Conservation (phyloP, 495 filamentous ascomycete species). For the Podospora conica region DNA sequence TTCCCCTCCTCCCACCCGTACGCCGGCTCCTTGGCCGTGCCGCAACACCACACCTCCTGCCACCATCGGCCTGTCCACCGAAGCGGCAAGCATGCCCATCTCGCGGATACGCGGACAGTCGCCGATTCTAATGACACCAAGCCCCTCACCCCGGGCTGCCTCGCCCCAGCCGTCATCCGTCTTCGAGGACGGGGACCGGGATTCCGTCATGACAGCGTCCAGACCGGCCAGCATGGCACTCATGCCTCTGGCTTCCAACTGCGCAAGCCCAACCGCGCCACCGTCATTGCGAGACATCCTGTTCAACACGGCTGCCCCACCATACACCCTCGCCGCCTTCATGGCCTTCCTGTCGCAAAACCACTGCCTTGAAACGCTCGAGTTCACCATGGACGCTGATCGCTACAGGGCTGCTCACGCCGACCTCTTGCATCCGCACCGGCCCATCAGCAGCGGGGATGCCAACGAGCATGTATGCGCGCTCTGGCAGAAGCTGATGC, state of each 20-base stretch:
- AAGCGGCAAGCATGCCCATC: constrained; percentile 36
- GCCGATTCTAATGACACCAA: constrained; percentile 34
- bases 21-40: neutral
- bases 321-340: constrained; percentile 90
- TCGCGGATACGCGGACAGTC: constrained; percentile 39
- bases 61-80: neutral
- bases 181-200: constrained; percentile 36
- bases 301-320: constrained; percentile 75
- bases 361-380: constrained; percentile 92
- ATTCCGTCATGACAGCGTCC: constrained; percentile 42
- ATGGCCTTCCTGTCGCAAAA: constrained; percentile 97
- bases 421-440: constrained; percentile 37
- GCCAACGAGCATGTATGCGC: constrained; percentile 66
- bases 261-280: constrained; percentile 46
- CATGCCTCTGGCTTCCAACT: constrained; percentile 28
- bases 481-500: constrained; percentile 61
- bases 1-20: neutral
- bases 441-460: constrained; percentile 28
- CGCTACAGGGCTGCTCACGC: constrained; percentile 77
- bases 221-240: constrained; percentile 42
- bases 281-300: constrained; percentile 86
- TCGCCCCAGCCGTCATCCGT: constrained; percentile 35
- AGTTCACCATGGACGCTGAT: constrained; percentile 93
- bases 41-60: neutral
- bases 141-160: constrained; percentile 32